Evolutionary conservation across 2,329 filamentous ascomycete genomes (phyloP).

Genomic region (Fusarium sacchari): DNA sequence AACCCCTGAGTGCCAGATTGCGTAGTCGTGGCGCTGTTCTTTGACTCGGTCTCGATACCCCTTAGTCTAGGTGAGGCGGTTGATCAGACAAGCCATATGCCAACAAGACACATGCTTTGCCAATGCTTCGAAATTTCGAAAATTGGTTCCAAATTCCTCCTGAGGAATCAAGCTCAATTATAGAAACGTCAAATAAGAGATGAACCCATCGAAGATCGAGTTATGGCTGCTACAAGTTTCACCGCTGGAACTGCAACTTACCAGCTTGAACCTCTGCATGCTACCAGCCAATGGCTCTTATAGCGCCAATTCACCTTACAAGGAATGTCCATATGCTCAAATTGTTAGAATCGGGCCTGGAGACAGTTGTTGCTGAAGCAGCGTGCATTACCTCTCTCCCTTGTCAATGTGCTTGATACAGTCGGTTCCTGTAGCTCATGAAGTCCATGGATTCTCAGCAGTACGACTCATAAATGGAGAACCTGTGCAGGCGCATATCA

Average conservation of each 20-base stretch:
- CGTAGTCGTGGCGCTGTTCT: background rate
- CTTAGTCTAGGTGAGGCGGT: background rate
- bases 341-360: fast-evolving
- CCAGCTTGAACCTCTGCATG: too few relatives aligned
- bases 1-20: background rate
- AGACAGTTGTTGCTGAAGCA: background rate
- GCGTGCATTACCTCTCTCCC: background rate
- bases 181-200: background rate
- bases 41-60: background rate
- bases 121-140: background rate
- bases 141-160: fast-evolving
- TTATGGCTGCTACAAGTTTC: background rate
- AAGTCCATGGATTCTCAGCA: too few relatives aligned
- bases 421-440: background rate
- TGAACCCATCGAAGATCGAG: background rate
- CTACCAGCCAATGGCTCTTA: fast-evolving
- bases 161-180: fast-evolving
- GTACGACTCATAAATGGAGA: background rate
- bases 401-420: background rate
- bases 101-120: fast-evolving
- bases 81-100: background rate
- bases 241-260: background rate
- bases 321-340: fast-evolving
- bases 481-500: fast-evolving
- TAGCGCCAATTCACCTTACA: fast-evolving